Percentiles rank a stretch among this genome's conserved stretches.
These are phyloP conservation scores for Verticillium dahliae DNA, from an alignment of 2,329 filamentous ascomycete species.

Conservation along the genomic window DNA sequence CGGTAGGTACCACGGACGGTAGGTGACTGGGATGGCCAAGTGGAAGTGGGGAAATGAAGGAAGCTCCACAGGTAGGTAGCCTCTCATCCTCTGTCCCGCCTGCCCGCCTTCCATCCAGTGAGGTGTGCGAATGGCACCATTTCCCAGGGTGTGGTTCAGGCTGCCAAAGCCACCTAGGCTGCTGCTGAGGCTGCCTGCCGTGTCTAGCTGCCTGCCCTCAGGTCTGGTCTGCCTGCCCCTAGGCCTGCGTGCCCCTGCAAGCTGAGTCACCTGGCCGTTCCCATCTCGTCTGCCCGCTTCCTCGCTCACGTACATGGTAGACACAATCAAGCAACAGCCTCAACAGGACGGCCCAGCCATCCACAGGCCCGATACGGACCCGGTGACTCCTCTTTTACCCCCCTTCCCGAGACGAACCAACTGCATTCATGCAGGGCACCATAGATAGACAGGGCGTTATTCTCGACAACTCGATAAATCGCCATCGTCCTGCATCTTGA, in stretches of 20 bases:
- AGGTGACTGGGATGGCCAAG: not conserved
- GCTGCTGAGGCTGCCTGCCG: not conserved
- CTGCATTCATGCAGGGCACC: not conserved
- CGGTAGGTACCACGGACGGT: not conserved
- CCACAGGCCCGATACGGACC: not conserved
- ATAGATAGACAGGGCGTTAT: too few relatives aligned
- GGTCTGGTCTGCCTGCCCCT: too few relatives aligned
- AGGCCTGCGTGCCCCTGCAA: not conserved
- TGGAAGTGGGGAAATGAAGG: not conserved
- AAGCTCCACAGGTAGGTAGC: not conserved
- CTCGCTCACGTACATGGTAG: not conserved
- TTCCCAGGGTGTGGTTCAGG: not conserved
- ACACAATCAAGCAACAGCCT: not conserved
- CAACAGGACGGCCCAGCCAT: not conserved
- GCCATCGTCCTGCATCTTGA: not conserved
- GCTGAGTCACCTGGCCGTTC: not conserved
- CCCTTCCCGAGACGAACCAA: not conserved
- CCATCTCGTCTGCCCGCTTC: too few relatives aligned
- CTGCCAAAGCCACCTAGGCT: not conserved
- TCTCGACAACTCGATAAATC: not conserved
- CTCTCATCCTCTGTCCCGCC: too few relatives aligned
- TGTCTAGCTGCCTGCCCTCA: not conserved
- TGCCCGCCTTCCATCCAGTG: not conserved
- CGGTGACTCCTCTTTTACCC: not conserved
- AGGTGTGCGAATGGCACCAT: not conserved